These are phyloP conservation scores for Sugiyamaella qingdaonensis DNA, from an alignment of 805 yeast genomes.

Conservation along the genomic window DNA sequence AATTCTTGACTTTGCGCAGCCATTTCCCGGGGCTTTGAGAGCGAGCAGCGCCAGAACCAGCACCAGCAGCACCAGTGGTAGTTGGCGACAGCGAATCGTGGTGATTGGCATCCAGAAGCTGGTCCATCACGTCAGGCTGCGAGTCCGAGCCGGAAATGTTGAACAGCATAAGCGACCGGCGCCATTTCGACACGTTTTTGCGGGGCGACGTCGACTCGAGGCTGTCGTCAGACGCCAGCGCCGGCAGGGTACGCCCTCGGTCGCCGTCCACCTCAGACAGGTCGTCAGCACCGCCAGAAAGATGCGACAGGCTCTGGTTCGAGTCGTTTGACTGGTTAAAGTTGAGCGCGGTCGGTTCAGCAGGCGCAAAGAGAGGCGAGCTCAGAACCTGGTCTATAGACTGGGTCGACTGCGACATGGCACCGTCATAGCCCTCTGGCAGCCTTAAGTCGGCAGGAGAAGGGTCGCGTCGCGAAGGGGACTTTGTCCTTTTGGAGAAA, in stretches of 20 bases:
- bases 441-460: background rate
- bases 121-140: background rate
- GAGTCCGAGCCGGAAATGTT: slow-evolving; percentile 7
- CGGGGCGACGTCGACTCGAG: slow-evolving; percentile 10
- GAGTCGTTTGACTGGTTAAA: slow-evolving; percentile 18
- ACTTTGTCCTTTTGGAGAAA: slow-evolving; percentile 17
- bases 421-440: background rate
- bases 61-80: slow-evolving; percentile 2
- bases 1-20: slow-evolving; percentile 11
- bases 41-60: background rate
- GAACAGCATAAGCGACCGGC: slow-evolving; percentile 21
- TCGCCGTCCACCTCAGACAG: slow-evolving; percentile 6
- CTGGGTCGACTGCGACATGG: slow-evolving; percentile 8
- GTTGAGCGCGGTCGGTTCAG: slow-evolving; percentile 1
- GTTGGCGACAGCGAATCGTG: slow-evolving; percentile 16
- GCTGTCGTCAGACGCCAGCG: slow-evolving; percentile 3
- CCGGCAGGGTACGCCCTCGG: background rate
- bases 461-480: slow-evolving; percentile 8
- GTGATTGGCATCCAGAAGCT: background rate
- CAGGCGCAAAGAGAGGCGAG: background rate
- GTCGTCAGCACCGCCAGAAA: slow-evolving; percentile 12
- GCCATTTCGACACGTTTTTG: slow-evolving; percentile 22
- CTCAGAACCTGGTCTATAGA: slow-evolving; percentile 22
- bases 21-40: slow-evolving; percentile 13
- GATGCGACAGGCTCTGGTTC: slow-evolving; percentile 15